These are phyloP conservation scores for Coniella vitis DNA, from an alignment of 2,329 filamentous ascomycete genomes.

Conservation along the genomic window DNA sequence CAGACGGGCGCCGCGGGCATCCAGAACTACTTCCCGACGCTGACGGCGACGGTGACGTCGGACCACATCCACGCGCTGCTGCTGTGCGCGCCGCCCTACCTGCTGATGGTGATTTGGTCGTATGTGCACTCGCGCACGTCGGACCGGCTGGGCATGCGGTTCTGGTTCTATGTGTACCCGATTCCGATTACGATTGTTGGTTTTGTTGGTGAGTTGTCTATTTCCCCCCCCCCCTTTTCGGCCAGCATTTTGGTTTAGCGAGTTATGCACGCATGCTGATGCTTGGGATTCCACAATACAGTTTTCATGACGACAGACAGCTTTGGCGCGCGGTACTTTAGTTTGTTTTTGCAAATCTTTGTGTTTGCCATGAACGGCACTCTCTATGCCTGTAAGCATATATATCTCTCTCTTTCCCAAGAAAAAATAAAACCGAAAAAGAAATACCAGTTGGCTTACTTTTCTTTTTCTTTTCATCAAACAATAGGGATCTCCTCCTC, in stretches of 20 bases:
- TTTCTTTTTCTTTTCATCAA: neutral
- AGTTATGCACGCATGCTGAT: neutral
- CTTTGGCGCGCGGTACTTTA: constrained; percentile 49
- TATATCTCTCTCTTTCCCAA: too few relatives aligned
- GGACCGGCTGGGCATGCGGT: constrained; percentile 32
- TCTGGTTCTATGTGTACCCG: constrained; percentile 28
- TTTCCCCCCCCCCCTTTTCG: neutral
- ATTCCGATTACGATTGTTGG: constrained; percentile 19
- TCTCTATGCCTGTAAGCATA: constrained; percentile 21
- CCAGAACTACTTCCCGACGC: constrained; percentile 22
- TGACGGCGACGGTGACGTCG: constrained; percentile 22
- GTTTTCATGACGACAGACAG: constrained; percentile 45
- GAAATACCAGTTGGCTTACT: too few relatives aligned
- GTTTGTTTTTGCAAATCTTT: constrained; percentile 48
- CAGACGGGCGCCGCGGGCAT: constrained; percentile 13
- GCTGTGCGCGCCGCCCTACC: constrained; percentile 25
- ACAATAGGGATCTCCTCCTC: constrained; percentile 41
- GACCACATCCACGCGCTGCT: constrained; percentile 21
- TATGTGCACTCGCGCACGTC: constrained; percentile 30
- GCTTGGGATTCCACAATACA: too few relatives aligned
- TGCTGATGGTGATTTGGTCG: constrained; percentile 22
- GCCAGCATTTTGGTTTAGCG: neutral
- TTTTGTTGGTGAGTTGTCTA: constrained; percentile 16
- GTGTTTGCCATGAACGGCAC: constrained; percentile 49
- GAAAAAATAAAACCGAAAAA: too few relatives aligned